These are phyloP conservation scores for Sechiopsis laciniata DNA, from an alignment of 306 rosid species.

Conservation along the genomic window DNA sequence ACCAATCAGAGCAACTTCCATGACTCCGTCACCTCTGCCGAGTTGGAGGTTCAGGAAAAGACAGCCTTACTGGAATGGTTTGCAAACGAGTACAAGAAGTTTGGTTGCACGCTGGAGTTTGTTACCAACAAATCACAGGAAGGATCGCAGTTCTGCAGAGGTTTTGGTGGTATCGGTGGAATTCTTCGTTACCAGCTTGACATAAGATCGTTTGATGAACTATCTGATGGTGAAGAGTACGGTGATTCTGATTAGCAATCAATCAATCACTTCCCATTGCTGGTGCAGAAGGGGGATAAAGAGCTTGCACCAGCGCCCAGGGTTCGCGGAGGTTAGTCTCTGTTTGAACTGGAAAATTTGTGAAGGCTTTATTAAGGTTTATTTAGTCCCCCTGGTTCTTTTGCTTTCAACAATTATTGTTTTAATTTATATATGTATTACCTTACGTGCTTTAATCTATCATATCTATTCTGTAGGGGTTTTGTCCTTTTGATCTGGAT, in stretches of 20 bases:
- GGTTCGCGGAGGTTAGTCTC: conserved; percentile 21
- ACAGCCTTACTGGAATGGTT: conserved; percentile 78
- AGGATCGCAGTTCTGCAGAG: conserved; percentile 90
- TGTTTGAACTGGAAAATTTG: conserved; percentile 9
- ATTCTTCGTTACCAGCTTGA: conserved; percentile 91
- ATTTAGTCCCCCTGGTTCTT: not conserved
- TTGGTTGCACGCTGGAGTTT: conserved; percentile 75
- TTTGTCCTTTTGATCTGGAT: conserved; percentile 18
- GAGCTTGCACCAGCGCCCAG: conserved; percentile 32
- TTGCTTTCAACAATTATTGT: not conserved
- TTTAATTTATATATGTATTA: not conserved
- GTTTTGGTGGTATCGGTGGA: conserved; percentile 87
- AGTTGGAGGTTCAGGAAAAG: conserved; percentile 79
- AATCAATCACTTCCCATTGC: conserved; percentile 32
- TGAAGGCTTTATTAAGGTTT: conserved; percentile 25
- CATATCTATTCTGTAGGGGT: not conserved
- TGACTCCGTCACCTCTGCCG: conserved; percentile 35
- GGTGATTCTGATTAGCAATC: conserved; percentile 60
- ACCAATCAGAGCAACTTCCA: conserved; percentile 52
- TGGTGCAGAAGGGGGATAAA: conserved; percentile 36
- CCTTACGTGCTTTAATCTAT: not conserved
- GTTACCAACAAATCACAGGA: conserved; percentile 89
- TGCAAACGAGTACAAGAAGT: conserved; percentile 66
- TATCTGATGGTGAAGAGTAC: conserved; percentile 59
- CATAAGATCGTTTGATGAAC: conserved; percentile 65